phyloP scores from a whole-genome alignment of 352 stramenopile species.

The Phytopythium boreale region DNA sequence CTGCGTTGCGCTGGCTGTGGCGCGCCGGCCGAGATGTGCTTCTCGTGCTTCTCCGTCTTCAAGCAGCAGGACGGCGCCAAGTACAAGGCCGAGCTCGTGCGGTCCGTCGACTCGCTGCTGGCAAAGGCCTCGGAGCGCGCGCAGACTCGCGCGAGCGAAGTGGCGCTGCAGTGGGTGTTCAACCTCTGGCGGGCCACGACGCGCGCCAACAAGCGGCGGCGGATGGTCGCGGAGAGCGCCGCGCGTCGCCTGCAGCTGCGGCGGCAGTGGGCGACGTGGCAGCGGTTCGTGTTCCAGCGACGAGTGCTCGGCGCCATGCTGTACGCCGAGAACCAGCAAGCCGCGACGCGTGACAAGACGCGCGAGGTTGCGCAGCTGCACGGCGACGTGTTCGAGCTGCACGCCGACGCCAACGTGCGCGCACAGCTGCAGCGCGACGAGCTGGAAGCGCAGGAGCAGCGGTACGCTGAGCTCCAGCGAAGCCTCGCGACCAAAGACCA shows the following conservation, averaged over 20 bases:
- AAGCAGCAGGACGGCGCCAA: slow-evolving; percentile 48
- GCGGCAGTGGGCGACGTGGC: slow-evolving; percentile 45
- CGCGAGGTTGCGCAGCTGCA: slow-evolving; percentile 54
- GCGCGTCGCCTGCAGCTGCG: slow-evolving; percentile 25
- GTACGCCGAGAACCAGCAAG: slow-evolving; percentile 61
- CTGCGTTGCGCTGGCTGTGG: slow-evolving; percentile 61
- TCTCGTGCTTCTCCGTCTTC: slow-evolving; percentile 65
- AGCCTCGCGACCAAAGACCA: slow-evolving; percentile 42
- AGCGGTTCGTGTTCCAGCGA: slow-evolving; percentile 51
- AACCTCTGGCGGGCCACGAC: slow-evolving; percentile 46
- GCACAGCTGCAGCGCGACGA: slow-evolving; percentile 39
- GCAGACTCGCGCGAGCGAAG: slow-evolving; percentile 50
- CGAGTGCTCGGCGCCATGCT: slow-evolving; percentile 72
- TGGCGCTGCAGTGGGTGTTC: slow-evolving; percentile 68
- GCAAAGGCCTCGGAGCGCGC: slow-evolving; percentile 50
- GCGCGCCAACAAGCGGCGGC: slow-evolving; percentile 25
- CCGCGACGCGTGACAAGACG: slow-evolving; percentile 29
- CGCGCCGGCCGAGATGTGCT: slow-evolving; percentile 62
- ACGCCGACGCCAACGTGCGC: slow-evolving; percentile 28
- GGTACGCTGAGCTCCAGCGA: slow-evolving; percentile 28
- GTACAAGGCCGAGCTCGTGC: slow-evolving; percentile 68
- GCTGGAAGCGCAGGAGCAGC: slow-evolving; percentile 27
- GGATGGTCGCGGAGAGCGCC: slow-evolving; percentile 9
- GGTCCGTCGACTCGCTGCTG: slow-evolving; percentile 63
- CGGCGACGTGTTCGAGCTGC: slow-evolving; percentile 51